phyloP scores from a whole-genome alignment of 2,329 filamentous ascomycete species.

The Lomentospora prolificans region DNA sequence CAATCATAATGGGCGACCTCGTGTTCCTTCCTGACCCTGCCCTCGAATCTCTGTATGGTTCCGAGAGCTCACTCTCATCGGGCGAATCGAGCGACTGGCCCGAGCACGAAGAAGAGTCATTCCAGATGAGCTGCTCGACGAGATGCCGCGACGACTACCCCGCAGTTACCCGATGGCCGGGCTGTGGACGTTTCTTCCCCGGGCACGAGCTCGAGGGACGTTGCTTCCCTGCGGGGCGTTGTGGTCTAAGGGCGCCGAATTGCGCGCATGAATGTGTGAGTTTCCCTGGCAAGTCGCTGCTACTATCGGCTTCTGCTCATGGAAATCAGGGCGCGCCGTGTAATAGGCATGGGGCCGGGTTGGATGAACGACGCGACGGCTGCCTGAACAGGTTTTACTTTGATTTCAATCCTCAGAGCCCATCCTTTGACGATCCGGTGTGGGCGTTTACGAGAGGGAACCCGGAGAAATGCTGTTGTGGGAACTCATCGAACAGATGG shows the following conservation, averaged over 20 bases:
- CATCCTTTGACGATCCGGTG: background rate
- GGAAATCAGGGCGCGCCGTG: background rate
- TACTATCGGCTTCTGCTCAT: background rate
- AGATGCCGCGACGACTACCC: background rate
- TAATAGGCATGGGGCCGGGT: background rate
- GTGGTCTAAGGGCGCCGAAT: background rate
- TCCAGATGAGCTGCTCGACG: background rate
- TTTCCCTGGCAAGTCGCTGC: background rate
- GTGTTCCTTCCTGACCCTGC: slow-evolving; percentile 4
- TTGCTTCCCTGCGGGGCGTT: background rate
- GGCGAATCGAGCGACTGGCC: slow-evolving; percentile 2
- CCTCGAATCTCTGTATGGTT: background rate
- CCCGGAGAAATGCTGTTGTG: background rate
- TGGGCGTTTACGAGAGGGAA: background rate
- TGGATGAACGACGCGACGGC: background rate
- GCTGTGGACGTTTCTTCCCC: background rate
- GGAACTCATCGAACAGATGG: background rate
- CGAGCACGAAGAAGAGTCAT: background rate
- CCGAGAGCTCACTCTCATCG: slow-evolving; percentile 4
- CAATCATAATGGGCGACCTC: background rate
- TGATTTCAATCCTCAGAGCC: background rate
- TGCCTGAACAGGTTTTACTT: background rate
- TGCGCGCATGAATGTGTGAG: background rate
- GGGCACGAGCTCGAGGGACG: background rate
- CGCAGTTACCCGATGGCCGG: background rate